A percentile compares a stretch with the other conserved stretches of the same genome.
phyloP scores from a whole-genome alignment of 2,329 filamentous ascomycete genomes.

The Periconia digitata region DNA sequence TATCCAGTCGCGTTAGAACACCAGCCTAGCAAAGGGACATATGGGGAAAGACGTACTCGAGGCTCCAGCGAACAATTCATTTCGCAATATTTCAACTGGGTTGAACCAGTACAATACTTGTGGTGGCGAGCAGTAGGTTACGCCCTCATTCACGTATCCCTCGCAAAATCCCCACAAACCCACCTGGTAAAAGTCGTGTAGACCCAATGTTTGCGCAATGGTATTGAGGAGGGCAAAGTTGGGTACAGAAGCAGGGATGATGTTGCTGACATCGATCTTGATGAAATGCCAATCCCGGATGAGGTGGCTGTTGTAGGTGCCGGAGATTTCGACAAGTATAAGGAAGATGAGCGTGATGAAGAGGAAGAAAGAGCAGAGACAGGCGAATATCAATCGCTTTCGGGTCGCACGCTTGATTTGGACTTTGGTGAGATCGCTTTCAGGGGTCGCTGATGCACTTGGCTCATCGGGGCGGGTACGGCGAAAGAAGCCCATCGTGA shows the following conservation, averaged over 20 bases:
- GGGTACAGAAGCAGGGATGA: slow-evolving; percentile 72
- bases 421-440: slow-evolving; percentile 31
- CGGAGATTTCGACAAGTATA: slow-evolving; percentile 78
- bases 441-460: slow-evolving; percentile 20
- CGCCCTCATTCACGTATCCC: slow-evolving; percentile 73
- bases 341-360: slow-evolving; percentile 76
- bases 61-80: slow-evolving; percentile 78
- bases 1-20: slow-evolving; percentile 27
- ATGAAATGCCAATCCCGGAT: slow-evolving; percentile 79
- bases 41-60: slow-evolving; percentile 57
- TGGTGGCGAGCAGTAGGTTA: slow-evolving; percentile 74
- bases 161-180: slow-evolving; percentile 93
- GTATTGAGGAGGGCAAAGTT: slow-evolving; percentile 79
- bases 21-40: background rate
- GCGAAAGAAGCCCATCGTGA: slow-evolving; percentile 26
- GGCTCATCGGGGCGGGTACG: slow-evolving; percentile 14
- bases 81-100: slow-evolving; percentile 77
- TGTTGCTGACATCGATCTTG: slow-evolving; percentile 77
- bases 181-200: slow-evolving; percentile 93
- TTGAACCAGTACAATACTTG: slow-evolving; percentile 84
- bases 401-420: slow-evolving; percentile 46
- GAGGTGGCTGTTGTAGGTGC: slow-evolving; percentile 63
- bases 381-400: slow-evolving; percentile 61
- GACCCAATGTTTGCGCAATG: slow-evolving; percentile 79
- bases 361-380: slow-evolving; percentile 69